These are phyloP conservation scores for Porodaedalea pini DNA, from an alignment of 1,284 basidiomycete genomes.

Conservation along the genomic window DNA sequence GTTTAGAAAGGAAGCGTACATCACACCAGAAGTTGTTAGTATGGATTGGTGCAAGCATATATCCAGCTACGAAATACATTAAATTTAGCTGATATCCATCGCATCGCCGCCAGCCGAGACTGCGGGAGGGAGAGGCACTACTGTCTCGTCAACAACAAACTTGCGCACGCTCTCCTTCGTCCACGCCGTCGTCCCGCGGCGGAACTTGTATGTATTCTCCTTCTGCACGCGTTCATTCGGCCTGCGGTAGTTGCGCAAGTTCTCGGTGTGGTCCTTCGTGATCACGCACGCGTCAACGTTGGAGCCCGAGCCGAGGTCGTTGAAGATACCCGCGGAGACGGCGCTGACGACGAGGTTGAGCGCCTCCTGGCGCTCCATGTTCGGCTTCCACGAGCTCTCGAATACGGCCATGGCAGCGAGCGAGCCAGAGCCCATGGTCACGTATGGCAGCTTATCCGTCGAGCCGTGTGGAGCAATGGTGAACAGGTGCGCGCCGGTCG, in stretches of 20 bases:
- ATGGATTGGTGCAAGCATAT: too few relatives aligned
- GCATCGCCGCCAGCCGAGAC: slow-evolving; percentile 47
- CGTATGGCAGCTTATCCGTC: slow-evolving; percentile 98
- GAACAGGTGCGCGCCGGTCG: slow-evolving; percentile 92
- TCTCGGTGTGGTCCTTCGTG: slow-evolving; percentile 78
- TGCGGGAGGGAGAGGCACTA: slow-evolving; percentile 40
- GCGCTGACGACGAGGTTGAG: slow-evolving; percentile 83
- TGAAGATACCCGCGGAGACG: slow-evolving; percentile 96
- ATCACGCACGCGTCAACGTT: slow-evolving; percentile 98
- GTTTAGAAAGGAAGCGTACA: too few relatives aligned
- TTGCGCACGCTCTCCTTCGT: slow-evolving; percentile 74
- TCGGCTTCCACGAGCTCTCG: slow-evolving; percentile 81
- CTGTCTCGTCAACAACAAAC: slow-evolving; percentile 69
- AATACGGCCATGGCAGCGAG: slow-evolving; percentile 99
- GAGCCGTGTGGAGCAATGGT: slow-evolving; percentile 97
- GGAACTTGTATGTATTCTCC: slow-evolving; percentile 82
- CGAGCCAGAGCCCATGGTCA: slow-evolving; percentile 97
- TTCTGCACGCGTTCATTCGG: slow-evolving; percentile 88
- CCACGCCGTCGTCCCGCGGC: slow-evolving; percentile 84
- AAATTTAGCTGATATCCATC: slow-evolving; percentile 68
- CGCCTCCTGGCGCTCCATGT: slow-evolving; percentile 81
- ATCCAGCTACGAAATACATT: background rate
- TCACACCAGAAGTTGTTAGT: too few relatives aligned
- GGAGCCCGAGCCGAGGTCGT: slow-evolving; percentile 96
- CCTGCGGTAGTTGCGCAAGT: slow-evolving; percentile 86